A percentile compares a stretch with the other conserved stretches of the same genome.
These are phyloP conservation scores for Trametes coccinea DNA, from an alignment of 768 basidiomycete species.

Conservation along the genomic window DNA sequence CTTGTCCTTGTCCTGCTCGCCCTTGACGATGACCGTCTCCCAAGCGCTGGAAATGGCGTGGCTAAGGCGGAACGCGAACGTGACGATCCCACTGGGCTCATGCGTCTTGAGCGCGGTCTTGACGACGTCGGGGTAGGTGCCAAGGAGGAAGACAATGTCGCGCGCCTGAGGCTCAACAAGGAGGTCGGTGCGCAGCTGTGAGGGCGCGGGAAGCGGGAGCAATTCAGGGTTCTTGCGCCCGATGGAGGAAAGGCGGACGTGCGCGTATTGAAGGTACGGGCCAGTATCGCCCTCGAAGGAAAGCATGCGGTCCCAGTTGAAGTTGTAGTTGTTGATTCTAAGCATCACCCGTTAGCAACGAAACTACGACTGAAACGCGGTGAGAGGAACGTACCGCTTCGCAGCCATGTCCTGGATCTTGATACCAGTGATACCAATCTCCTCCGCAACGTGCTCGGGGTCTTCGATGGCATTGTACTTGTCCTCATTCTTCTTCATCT, in stretches of 20 bases:
- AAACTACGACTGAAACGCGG: neutral
- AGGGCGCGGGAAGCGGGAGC: slow-evolving; percentile 67
- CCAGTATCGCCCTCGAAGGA: slow-evolving; percentile 97
- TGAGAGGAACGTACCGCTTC: slow-evolving; percentile 58
- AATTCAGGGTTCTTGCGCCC: slow-evolving; percentile 90
- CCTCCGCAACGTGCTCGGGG: slow-evolving; percentile 72
- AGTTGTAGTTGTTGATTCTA: slow-evolving; percentile 95
- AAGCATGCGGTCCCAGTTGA: slow-evolving; percentile 92
- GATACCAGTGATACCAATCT: slow-evolving; percentile 92
- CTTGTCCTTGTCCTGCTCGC: slow-evolving; percentile 72
- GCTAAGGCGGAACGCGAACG: slow-evolving; percentile 81
- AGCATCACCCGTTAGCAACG: neutral
- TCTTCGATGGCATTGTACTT: slow-evolving; percentile 90
- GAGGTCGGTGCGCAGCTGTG: slow-evolving; percentile 66
- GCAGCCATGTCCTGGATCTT: slow-evolving; percentile 99
- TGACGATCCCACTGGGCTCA: slow-evolving; percentile 91
- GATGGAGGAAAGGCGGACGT: slow-evolving; percentile 89
- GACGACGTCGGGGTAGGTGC: slow-evolving; percentile 90
- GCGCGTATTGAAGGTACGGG: slow-evolving; percentile 95
- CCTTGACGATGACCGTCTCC: slow-evolving; percentile 87
- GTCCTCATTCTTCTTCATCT: slow-evolving; percentile 92
- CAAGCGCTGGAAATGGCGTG: slow-evolving; percentile 92
- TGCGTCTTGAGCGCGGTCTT: slow-evolving; percentile 79
- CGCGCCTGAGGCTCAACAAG: slow-evolving; percentile 77
- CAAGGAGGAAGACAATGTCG: slow-evolving; percentile 84